Base-by-base conservation (phyloP, 108 stramenopile genomes). In the Pseudonitzschia pungens region DNA sequence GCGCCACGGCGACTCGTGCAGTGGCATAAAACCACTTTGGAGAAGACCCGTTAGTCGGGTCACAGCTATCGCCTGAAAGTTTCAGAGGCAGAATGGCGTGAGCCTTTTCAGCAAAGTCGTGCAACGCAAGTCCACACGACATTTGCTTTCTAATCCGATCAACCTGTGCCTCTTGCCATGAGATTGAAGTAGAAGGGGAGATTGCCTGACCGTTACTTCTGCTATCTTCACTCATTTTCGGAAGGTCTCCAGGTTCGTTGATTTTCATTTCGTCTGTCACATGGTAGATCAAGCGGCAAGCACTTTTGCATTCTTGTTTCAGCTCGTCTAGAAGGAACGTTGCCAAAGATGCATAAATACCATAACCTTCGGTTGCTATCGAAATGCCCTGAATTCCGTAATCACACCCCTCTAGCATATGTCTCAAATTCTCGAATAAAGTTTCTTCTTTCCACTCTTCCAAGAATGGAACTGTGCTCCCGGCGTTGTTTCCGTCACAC, bases 391-490 rank as follows among this genome's bases (percentile, higher is more conserved):
- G 87, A 44, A 85, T 69, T 28, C 70, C 72, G 14, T 74, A 41
- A 72, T 93, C 92, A 70, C 83, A 88, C 22, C 74, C 80, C 73
- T 93, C 92, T 50, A 93, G 60, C 50, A 83, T 48, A 12, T 81
- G 84, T 12, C 92, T 86, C 44, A 93, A 41, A 44, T 68, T 65
- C 73, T 90, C 88, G 40, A 84, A 69, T 16, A 78, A 57, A 12
- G 80, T 77, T 55, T 93, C 84, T 65, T 75, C 75, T 28, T 69
- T 68, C 77, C 73, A 75, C n/a, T 31, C 26, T 42, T 57, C n/a
- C 44, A 68, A 40, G 20, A 57, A 52, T 0, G 59, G 41, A 0
- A 74, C 55, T 16, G 20, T 58, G 57, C n/a, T 58, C 75, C 65
- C 57, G 48, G 53, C 58, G 20, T 44, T 54, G 26, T 53, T 18